Conservation (phyloP, 116 monocot genomes). For the Dioscorea cayenensis region DNA sequence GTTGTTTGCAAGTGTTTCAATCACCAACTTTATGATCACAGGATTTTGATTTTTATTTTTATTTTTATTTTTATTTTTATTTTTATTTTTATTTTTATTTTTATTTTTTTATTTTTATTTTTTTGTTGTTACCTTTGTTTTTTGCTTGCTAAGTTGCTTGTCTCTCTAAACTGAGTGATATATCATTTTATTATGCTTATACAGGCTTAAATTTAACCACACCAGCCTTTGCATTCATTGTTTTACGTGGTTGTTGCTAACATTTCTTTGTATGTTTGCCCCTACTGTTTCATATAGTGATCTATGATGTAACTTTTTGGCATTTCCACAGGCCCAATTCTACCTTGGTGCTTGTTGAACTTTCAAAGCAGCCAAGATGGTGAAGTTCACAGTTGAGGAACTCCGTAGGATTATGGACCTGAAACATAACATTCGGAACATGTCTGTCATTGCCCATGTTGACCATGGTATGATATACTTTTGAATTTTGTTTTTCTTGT, state of each 20-base stretch:
- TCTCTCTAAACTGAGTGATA: neutral
- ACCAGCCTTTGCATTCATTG: neutral
- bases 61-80: too few relatives aligned
- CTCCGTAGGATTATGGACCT: slow-evolving; percentile 42
- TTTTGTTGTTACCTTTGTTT: too few relatives aligned
- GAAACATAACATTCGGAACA: too few relatives aligned
- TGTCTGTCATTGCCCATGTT: slow-evolving; percentile 52
- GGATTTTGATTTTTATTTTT: too few relatives aligned
- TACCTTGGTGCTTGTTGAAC: slow-evolving; percentile 1
- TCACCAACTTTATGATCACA: neutral
- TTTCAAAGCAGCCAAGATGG: slow-evolving; percentile 31
- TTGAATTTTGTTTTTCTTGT: too few relatives aligned
- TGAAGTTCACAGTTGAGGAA: slow-evolving; percentile 45
- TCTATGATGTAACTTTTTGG: neutral
- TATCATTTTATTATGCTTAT: neutral
- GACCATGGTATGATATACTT: slow-evolving; percentile 29
- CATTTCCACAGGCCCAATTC: neutral
- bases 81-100: too few relatives aligned
- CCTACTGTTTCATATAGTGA: neutral
- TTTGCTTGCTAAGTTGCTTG: too few relatives aligned
- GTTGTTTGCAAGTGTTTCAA: too few relatives aligned
- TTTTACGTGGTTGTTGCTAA: neutral
- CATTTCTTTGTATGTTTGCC: neutral
- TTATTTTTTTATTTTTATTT: too few relatives aligned
- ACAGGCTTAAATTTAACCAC: neutral